These are phyloP conservation scores for Monosporascus sp. DNA, from an alignment of 2,329 filamentous ascomycete species.

Conservation along the genomic window DNA sequence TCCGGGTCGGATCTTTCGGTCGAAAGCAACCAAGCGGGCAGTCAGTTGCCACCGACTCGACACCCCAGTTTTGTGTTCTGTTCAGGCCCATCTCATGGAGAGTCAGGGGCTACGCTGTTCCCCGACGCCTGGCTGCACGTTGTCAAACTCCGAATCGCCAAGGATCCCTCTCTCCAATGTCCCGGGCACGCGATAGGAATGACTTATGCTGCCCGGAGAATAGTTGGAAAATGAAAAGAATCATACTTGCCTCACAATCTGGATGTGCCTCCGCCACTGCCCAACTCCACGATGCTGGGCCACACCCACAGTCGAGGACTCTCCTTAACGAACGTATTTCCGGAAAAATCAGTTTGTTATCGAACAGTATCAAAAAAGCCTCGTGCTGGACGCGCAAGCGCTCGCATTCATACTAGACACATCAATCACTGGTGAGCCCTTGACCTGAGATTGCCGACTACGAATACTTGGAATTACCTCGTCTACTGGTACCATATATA, in stretches of 20 bases:
- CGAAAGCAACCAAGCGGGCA: not conserved
- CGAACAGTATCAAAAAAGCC: constrained; percentile 59
- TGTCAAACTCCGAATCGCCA: too few relatives aligned
- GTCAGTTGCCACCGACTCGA: not conserved
- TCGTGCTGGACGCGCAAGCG: constrained; percentile 59
- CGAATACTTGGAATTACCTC: constrained; percentile 46
- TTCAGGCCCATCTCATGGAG: too few relatives aligned
- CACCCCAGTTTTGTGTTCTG: too few relatives aligned
- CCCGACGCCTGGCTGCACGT: too few relatives aligned
- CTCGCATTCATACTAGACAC: constrained; percentile 58
- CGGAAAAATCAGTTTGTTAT: constrained; percentile 64
- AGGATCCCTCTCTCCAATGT: too few relatives aligned
- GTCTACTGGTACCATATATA: constrained; percentile 65
- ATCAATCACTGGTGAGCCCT: constrained; percentile 5
- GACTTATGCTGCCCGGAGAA: too few relatives aligned
- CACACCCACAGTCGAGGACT: constrained; percentile 69
- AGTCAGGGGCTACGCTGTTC: too few relatives aligned
- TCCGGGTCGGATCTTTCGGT: not conserved
- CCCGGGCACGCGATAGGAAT: too few relatives aligned
- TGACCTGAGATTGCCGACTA: constrained; percentile 8
- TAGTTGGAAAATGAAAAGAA: not conserved
- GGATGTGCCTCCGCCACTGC: constrained; percentile 52
- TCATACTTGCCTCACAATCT: constrained; percentile 51
- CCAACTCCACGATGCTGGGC: constrained; percentile 45
- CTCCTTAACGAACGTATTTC: constrained; percentile 50